phyloP scores from a whole-genome alignment of 345 rosid species.

The Rhizophora mangle region DNA sequence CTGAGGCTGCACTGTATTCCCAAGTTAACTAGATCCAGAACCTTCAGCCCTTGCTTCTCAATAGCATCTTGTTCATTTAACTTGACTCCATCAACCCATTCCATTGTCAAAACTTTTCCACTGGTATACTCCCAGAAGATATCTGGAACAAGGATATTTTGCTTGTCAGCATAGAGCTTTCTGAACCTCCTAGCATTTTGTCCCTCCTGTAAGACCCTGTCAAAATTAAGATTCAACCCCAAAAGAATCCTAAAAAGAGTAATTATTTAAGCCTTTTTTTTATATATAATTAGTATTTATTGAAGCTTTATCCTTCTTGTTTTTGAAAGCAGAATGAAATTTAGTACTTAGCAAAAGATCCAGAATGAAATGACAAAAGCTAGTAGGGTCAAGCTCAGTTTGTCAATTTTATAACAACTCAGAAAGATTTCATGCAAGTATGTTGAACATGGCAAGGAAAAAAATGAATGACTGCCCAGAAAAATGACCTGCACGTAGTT shows the following conservation, averaged over 20 bases:
- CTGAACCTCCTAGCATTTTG: conserved; percentile 92
- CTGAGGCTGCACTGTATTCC: conserved; percentile 97
- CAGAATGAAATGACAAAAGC: neutral
- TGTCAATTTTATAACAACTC: neutral
- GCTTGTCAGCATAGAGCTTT: conserved; percentile 88
- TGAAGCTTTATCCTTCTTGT: neutral
- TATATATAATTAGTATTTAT: neutral
- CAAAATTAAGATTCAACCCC: conserved; percentile 50
- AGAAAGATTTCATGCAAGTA: neutral
- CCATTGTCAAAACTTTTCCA: conserved; percentile 90
- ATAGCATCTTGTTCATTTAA: conserved; percentile 83
- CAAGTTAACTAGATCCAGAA: conserved; percentile 85
- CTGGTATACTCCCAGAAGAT: conserved; percentile 95
- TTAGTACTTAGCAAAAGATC: neutral
- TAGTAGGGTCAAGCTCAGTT: neutral
- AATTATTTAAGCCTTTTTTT: conserved; percentile 5
- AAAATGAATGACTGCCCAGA: neutral
- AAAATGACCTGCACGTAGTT: conserved; percentile 83
- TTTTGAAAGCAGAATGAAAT: neutral
- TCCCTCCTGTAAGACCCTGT: conserved; percentile 84
- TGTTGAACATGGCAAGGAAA: neutral
- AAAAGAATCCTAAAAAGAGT: conserved; percentile 22
- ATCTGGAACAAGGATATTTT: conserved; percentile 93
- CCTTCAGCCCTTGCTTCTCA: conserved; percentile 91
- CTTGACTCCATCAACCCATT: conserved; percentile 95